Evolutionary conservation across 352 stramenopile genomes (phyloP), one percentile per base, ranked within the genome.

Genomic region (Phytophthora sansomeana): DNA sequence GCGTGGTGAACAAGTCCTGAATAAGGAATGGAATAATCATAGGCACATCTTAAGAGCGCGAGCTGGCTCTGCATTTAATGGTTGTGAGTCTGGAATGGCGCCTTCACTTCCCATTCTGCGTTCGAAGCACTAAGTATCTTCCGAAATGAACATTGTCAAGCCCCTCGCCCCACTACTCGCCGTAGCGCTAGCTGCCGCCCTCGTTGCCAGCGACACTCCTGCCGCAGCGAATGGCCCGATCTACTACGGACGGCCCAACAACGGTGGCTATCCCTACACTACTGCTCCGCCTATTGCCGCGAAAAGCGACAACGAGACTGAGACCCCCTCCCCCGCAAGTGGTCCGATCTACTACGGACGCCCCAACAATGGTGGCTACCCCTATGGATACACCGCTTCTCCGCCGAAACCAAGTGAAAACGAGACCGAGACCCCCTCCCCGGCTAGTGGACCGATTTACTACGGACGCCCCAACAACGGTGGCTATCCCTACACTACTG

Each of bases 311-410:
- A 42, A 42, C 13, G 42, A 17, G 14, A 66, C 58, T 8, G 30
- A 33, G 16, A 39, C 39, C 6, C 58, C 58, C 5, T 16, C 11
- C 7, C 57, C 46, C n/a, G 26, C 35, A 7, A 57, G 33, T n/a
- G 33, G 29, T 9, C 50, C 26, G 6, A 50, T 62, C 36, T 67
- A 67, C 49, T 49, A 61, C 17, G 58, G 58, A 9, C 52, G 49
- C 16, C 58, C 49, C 4, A 67, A 67, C 33, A 67, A 62, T 14
- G 59, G 59, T 33, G 59, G 59, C 1, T 67, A 67, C 51, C 59
- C 59, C 14, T 62, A 61, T 19, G 7, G 41, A 24, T 24, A 24
- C 21, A 24, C 1, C 21, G 21, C 21, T 24, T 3, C 14, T 32
- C 32, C 10, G 24, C 54, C 17, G 58, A 29, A 50, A 38, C 24